Conservation (phyloP, 768 basidiomycete genomes). For the Amanita rimosa region DNA sequence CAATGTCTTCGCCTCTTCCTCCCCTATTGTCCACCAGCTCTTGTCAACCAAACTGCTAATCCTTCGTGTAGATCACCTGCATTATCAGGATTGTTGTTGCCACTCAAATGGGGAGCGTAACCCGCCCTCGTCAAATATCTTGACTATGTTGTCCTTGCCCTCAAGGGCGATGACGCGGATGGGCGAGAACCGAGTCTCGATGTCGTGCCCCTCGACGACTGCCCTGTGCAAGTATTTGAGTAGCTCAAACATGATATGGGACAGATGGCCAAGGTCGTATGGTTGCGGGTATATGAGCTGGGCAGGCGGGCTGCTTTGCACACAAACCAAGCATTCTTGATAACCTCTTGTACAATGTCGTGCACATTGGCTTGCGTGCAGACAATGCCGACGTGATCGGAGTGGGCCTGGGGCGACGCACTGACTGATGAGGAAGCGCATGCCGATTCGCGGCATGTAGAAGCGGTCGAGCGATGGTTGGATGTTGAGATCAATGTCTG, state of each 20-base stretch:
- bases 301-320: constrained; percentile 93
- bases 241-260: constrained; percentile 94
- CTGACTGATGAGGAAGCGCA: constrained; percentile 94
- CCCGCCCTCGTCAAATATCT: no score
- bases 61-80: no score
- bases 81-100: no score
- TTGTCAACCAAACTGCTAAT: no score
- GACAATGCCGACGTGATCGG: constrained; percentile 94
- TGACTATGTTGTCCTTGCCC: no score
- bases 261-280: constrained; percentile 97
- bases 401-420: constrained; percentile 87
- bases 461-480: constrained; percentile 96
- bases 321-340: constrained; percentile 93
- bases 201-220: constrained; percentile 87
- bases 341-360: constrained; percentile 96
- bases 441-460: constrained; percentile 92
- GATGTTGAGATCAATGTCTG: constrained; percentile 74
- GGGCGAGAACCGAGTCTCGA: constrained; percentile 65
- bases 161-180: constrained; percentile 93
- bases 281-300: constrained; percentile 86
- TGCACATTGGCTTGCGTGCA: constrained; percentile 92
- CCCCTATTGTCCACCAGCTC: no score
- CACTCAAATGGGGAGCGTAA: no score
- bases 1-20: no score
- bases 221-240: constrained; percentile 97